Percentiles rank a stretch among this genome's conserved stretches.
These are phyloP conservation scores for Arctostaphylos glauca DNA, from an alignment of 148 eudicot genomes.

Conservation along the genomic window DNA sequence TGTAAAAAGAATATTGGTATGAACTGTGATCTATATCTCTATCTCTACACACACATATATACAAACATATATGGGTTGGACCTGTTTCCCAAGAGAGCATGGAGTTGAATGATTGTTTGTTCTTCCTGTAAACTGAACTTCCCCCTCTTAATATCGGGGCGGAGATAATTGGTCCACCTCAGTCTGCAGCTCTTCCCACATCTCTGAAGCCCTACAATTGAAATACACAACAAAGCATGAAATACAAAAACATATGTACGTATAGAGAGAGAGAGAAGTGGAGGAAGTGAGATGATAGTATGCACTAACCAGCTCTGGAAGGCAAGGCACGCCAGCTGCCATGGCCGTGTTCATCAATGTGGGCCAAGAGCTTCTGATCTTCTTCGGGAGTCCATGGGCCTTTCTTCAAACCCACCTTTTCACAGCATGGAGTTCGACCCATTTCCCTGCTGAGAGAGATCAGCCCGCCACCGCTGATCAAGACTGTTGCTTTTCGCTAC, in stretches of 20 bases:
- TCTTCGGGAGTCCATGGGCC: constrained; percentile 99
- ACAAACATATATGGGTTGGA: no score
- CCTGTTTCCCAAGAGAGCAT: constrained; percentile 98
- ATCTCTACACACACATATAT: no score
- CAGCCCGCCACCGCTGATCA: neutral
- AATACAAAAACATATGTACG: neutral
- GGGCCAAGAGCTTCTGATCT: constrained; percentile 89
- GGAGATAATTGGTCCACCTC: constrained; percentile 91
- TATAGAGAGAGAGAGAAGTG: neutral
- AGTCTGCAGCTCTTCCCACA: constrained; percentile 95
- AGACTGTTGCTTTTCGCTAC: constrained; percentile 5
- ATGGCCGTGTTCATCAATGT: constrained; percentile 87
- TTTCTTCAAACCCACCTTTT: constrained; percentile 84
- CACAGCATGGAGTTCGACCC: constrained; percentile 96
- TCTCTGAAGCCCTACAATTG: constrained; percentile 68
- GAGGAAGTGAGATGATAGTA: neutral
- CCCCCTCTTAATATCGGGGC: constrained; percentile 95
- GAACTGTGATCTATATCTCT: no score
- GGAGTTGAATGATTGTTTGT: constrained; percentile 96
- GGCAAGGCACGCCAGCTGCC: constrained; percentile 98
- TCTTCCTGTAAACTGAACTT: constrained; percentile 90
- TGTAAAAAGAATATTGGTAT: no score
- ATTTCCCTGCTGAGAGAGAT: constrained; percentile 26
- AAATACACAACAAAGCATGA: neutral
- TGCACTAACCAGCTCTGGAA: constrained; percentile 60